Conservation (phyloP, 352 stramenopile species). For the Globisporangium camurandrum region DNA sequence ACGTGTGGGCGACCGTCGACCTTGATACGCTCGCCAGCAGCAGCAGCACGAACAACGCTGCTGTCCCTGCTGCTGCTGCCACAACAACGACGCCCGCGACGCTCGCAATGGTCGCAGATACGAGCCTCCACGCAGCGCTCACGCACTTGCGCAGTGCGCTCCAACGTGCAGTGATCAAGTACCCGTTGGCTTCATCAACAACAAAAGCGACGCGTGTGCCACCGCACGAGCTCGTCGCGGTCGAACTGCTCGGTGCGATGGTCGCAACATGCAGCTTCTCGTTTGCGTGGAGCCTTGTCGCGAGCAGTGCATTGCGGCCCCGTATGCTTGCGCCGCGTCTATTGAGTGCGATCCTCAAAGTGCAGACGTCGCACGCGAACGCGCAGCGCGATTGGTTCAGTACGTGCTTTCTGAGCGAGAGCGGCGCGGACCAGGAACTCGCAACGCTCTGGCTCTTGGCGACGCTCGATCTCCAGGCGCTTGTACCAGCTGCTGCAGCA, state of each 20-base stretch:
- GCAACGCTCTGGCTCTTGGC: conserved; percentile 48
- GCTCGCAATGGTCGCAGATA: conserved; percentile 18
- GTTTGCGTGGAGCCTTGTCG: conserved; percentile 56
- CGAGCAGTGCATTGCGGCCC: conserved; percentile 24
- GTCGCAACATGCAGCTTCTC: conserved; percentile 49
- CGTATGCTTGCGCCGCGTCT: conserved; percentile 53
- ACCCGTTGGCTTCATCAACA: too few species aligned
- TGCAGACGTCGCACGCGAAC: too few species aligned
- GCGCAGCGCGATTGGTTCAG: conserved; percentile 57
- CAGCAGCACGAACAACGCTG: neutral
- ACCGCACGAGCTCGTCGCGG: conserved; percentile 42
- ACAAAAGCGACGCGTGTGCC: too few species aligned
- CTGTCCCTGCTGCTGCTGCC: too few species aligned
- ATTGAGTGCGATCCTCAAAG: conserved; percentile 47
- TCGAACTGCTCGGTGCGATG: conserved; percentile 59
- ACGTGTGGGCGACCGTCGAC: conserved; percentile 35
- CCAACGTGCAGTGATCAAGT: conserved; percentile 52
- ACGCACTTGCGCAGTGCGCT: conserved; percentile 31
- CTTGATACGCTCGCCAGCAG: conserved; percentile 19
- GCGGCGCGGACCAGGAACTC: conserved; percentile 45
- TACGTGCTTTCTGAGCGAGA: conserved; percentile 53
- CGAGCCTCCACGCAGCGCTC: conserved; percentile 20
- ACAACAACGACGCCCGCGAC: neutral
- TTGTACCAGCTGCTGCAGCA: conserved; percentile 14
- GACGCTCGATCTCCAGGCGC: conserved; percentile 49